A percentile compares a stretch with the other conserved stretches of the same genome.
phyloP scores from a whole-genome alignment of 2,329 filamentous ascomycete species.

The Alternaria conjuncta region DNA sequence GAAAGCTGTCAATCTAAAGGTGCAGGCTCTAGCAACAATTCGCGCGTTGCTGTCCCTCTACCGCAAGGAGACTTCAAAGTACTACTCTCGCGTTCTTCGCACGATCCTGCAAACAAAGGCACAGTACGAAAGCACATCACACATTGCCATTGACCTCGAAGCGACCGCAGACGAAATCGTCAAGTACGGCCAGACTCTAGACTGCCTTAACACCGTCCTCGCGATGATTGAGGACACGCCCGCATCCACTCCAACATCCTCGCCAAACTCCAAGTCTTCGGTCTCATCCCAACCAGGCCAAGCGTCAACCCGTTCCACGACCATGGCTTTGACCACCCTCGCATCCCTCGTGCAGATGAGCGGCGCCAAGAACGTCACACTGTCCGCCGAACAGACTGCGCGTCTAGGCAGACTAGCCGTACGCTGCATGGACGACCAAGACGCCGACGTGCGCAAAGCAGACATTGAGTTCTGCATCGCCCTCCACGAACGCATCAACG shows the following conservation, averaged over 20 bases:
- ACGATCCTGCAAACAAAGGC: slow-evolving; percentile 70
- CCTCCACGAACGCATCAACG: slow-evolving; percentile 60
- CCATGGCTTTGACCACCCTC: slow-evolving; percentile 51
- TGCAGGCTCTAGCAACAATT: slow-evolving; percentile 76
- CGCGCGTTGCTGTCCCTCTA: slow-evolving; percentile 74
- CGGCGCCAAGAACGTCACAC: slow-evolving; percentile 36
- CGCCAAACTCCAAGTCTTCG: slow-evolving; percentile 44
- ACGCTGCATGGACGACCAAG: slow-evolving; percentile 45
- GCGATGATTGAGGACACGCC: slow-evolving; percentile 44
- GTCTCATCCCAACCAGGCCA: slow-evolving; percentile 25
- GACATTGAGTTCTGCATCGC: slow-evolving; percentile 81
- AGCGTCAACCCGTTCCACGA: slow-evolving; percentile 41
- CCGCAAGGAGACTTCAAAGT: slow-evolving; percentile 69
- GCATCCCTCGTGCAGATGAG: slow-evolving; percentile 44
- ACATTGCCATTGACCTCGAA: slow-evolving; percentile 77
- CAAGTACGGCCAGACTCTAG: slow-evolving; percentile 66
- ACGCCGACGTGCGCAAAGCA: slow-evolving; percentile 64
- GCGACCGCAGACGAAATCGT: slow-evolving; percentile 75
- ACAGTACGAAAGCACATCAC: slow-evolving; percentile 70
- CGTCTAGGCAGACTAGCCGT: slow-evolving; percentile 50
- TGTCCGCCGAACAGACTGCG: slow-evolving; percentile 44
- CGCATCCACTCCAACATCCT: slow-evolving; percentile 31
- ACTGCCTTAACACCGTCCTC: slow-evolving; percentile 52
- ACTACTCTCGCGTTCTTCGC: slow-evolving; percentile 71
- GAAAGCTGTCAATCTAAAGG: slow-evolving; percentile 74